Percentiles rank a stretch among this genome's conserved stretches.
These are phyloP conservation scores for Naganishia antarctica DNA, from an alignment of 768 basidiomycete species.

Conservation along the genomic window DNA sequence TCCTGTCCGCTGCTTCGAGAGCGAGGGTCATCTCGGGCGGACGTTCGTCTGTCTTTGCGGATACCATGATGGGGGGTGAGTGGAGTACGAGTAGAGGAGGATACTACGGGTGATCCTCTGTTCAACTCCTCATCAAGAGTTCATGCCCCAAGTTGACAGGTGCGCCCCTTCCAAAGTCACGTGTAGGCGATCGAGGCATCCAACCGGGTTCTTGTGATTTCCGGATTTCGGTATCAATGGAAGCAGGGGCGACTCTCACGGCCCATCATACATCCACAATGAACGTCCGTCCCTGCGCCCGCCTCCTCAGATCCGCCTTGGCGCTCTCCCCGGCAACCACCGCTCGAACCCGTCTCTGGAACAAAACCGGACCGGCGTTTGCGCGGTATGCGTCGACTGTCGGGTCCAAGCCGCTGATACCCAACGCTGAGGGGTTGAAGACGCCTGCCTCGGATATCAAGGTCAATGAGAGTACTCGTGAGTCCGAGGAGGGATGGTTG, in stretches of 20 bases:
- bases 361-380: neutral
- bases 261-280: too few species aligned
- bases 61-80: neutral
- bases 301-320: neutral
- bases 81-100: neutral
- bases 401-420: constrained; percentile 2
- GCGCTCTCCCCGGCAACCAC: neutral
- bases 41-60: neutral
- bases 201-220: neutral
- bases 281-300: neutral
- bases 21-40: constrained; percentile 23
- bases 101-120: neutral
- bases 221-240: too few species aligned
- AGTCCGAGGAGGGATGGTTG: neutral
- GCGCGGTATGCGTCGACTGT: constrained; percentile 13
- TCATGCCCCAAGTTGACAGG: neutral
- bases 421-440: neutral
- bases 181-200: constrained; percentile 18
- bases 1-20: constrained; percentile 68
- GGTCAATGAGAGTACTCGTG: constrained; percentile 19
- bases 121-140: neutral
- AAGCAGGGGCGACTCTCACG: too few species aligned
- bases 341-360: neutral
- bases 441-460: neutral
- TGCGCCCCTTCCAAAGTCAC: constrained; percentile 2